Base-by-base conservation (phyloP, 2,329 filamentous ascomycete genomes). In the Neofusicoccum parvum region DNA sequence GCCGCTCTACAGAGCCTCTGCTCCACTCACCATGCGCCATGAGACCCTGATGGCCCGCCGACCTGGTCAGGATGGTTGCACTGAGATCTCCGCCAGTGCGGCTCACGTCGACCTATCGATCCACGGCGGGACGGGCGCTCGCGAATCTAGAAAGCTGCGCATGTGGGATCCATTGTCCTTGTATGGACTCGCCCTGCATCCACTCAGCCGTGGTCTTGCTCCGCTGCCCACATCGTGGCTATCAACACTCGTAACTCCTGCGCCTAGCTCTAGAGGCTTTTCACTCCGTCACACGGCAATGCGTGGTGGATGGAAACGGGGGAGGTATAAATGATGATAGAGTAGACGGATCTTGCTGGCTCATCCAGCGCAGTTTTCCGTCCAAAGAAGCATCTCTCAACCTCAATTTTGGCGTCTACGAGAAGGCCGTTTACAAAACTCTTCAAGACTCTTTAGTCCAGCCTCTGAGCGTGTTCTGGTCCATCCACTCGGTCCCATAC, bases 41-140 rank as follows among this genome's bases (percentile, higher is more conserved):
- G 39, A 34, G 54, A 58, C 54, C 54, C 54, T 58, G 54, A 58
- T 58, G 54, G 54, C 39, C 53, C 37, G 53, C 17, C 37, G 53
- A 27, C 36, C 53, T 15, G 36, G 36, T 27, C 53, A 17, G 2
- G 1, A 10, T 12, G 23, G 54, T 46, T 34, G 12, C 32, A 48
- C 56, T 39, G 11, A 36, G 41, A 60, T 60, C 56, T 34, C 27
- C 48, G 43, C 23, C 27, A 5, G 12, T 60, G 56, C 56, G 56
- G 56, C 56, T 60, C 56, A 60, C 43, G 41, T 27, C 23, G 41
- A 60, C 56, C 56, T 43, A 60, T 60, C 56, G 56, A 60, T 60
- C 56, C 56, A 60, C 56, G 9, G 56, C 56, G 41, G 56, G 41
- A 60, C 15, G 41, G 56, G 56, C 56, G 56, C 32, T 60, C 43